Conservation (phyloP, 164 flowering plant genomes). For the Liquidambar formosana region DNA sequence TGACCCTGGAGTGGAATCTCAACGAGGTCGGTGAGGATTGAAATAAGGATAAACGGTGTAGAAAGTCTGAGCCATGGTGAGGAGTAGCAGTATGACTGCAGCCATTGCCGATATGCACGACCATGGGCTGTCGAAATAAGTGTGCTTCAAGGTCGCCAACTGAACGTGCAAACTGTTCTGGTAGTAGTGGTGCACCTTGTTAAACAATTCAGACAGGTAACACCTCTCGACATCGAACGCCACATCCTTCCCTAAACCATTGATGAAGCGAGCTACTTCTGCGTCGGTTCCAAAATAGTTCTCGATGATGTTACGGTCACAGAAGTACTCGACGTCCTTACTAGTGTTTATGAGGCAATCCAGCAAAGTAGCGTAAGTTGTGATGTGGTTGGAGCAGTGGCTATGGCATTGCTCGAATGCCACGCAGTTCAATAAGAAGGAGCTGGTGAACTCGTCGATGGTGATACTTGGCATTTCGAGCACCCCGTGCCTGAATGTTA, state of each 20-base stretch:
- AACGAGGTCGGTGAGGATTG: background rate
- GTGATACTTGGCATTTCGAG: conserved; percentile 50
- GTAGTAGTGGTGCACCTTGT: conserved; percentile 42
- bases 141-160: conserved; percentile 49
- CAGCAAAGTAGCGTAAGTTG: conserved; percentile 45
- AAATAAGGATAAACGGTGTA: conserved; percentile 28
- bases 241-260: conserved; percentile 50
- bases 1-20: no score
- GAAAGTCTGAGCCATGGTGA: conserved; percentile 44
- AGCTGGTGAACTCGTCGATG: conserved; percentile 49
- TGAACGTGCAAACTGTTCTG: conserved; percentile 41
- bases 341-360: conserved; percentile 46
- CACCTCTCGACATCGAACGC: conserved; percentile 45
- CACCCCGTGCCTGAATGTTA: conserved; percentile 37
- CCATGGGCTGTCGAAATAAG: conserved; percentile 55
- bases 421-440: conserved; percentile 46
- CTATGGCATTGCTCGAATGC: conserved; percentile 54
- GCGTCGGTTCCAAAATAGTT: conserved; percentile 44
- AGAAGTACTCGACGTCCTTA: conserved; percentile 44
- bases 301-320: conserved; percentile 43
- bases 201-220: conserved; percentile 38
- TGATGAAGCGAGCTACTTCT: conserved; percentile 45
- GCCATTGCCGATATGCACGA: conserved; percentile 54
- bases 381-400: conserved; percentile 34
- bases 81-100: conserved; percentile 40